Conservation (phyloP, 108 stramenopile genomes). For the Fistulifera solaris region DNA sequence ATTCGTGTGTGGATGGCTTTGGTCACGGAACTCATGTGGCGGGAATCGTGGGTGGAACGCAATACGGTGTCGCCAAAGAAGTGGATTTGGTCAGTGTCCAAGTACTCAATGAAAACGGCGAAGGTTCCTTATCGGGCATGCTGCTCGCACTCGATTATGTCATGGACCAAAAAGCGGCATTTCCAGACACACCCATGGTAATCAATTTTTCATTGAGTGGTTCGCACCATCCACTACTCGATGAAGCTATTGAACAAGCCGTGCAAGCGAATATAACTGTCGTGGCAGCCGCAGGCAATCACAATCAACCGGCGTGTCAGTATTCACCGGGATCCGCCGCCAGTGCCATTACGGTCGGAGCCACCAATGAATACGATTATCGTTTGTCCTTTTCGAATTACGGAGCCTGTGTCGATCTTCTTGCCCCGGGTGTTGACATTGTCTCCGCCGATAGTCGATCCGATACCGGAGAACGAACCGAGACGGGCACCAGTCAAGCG, state of each 20-base stretch:
- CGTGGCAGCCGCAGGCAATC: neutral
- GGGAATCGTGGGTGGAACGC: slow-evolving; percentile 30
- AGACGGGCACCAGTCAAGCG: slow-evolving; percentile 47
- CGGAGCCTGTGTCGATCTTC: neutral
- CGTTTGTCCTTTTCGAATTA: neutral
- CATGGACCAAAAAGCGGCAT: neutral
- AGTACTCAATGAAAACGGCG: neutral
- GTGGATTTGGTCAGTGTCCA: slow-evolving; percentile 22
- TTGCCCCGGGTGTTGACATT: neutral
- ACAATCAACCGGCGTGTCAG: slow-evolving; percentile 1
- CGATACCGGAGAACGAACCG: neutral
- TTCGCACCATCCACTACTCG: neutral
- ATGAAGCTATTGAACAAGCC: neutral
- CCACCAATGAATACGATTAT: neutral
- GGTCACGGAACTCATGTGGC: slow-evolving; percentile 44
- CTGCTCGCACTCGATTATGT: neutral
- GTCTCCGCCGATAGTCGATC: neutral
- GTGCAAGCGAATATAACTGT: neutral
- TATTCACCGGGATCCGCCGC: neutral
- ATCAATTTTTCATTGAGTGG: neutral
- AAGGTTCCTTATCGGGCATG: neutral
- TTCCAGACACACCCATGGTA: neutral
- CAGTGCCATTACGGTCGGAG: neutral
- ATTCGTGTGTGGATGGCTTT: slow-evolving; percentile 10
- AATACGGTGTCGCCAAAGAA: neutral